Conservation (phyloP, 2,329 filamentous ascomycete species). For the Alternaria angustiovoidea region DNA sequence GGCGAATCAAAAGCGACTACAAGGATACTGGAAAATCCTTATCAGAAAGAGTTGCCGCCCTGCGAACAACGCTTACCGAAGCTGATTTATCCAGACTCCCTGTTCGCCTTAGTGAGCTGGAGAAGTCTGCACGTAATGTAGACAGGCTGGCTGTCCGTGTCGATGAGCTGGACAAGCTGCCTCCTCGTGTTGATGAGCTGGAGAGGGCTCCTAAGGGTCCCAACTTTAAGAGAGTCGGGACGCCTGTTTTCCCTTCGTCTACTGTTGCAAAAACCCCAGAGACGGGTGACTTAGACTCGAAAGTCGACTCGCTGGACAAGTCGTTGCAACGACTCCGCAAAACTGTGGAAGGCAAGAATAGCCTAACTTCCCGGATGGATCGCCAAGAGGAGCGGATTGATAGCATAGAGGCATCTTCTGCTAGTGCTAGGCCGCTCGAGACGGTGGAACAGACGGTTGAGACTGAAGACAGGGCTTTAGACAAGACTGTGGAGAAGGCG, state of each 20-base stretch:
- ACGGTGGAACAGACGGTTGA: neutral
- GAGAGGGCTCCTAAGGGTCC: neutral
- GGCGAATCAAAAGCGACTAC: neutral
- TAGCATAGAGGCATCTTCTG: neutral
- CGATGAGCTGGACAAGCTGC: neutral
- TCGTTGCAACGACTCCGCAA: slow-evolving; percentile 1
- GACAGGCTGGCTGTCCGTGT: neutral
- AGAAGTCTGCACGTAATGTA: neutral
- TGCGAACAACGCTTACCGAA: neutral
- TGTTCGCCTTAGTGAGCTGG: neutral
- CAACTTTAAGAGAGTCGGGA: neutral
- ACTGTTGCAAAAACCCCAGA: neutral
- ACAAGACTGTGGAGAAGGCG: neutral
- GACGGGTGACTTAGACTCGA: neutral
- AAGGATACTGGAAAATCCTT: neutral
- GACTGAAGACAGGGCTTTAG: neutral
- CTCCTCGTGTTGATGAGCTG: neutral
- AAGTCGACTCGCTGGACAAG: neutral
- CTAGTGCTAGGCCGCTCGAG: neutral
- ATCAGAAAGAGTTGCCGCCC: neutral
- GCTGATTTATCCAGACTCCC: neutral
- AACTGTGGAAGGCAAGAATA: neutral
- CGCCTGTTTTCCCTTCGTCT: neutral
- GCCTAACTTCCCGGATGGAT: neutral
- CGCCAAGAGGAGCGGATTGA: neutral